Conservation (phyloP, 805 yeast species). For the Suhomyces tanzawaensis region DNA sequence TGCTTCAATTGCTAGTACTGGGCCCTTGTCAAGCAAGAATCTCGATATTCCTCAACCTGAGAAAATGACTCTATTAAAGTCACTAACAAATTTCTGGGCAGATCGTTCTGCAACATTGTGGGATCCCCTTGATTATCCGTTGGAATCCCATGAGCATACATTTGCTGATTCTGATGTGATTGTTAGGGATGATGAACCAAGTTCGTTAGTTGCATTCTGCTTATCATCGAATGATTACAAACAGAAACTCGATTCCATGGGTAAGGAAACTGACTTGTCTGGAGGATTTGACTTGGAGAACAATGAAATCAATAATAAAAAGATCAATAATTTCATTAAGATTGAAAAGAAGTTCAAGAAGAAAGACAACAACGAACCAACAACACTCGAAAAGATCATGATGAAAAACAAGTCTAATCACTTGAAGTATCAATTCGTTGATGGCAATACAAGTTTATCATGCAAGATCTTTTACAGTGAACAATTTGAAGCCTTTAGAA, state of each 20-base stretch:
- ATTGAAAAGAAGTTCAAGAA: slow-evolving; percentile 42
- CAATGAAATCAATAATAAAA: slow-evolving; percentile 31
- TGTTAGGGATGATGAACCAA: slow-evolving; percentile 94
- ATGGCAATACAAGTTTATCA: slow-evolving; percentile 72
- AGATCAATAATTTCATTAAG: slow-evolving; percentile 36
- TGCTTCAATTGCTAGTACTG: not conserved
- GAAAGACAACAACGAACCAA: slow-evolving; percentile 21
- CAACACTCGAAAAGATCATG: slow-evolving; percentile 63
- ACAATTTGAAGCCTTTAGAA: slow-evolving; percentile 91
- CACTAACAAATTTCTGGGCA: slow-evolving; percentile 93
- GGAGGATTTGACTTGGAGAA: slow-evolving; percentile 20
- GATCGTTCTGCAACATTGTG: slow-evolving; percentile 93
- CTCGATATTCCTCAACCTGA: slow-evolving; percentile 50
- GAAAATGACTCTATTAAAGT: slow-evolving; percentile 72
- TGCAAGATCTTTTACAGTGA: slow-evolving; percentile 95
- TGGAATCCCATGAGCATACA: slow-evolving; percentile 77
- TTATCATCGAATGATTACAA: slow-evolving; percentile 80
- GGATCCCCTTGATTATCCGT: slow-evolving; percentile 88
- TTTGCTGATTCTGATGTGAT: slow-evolving; percentile 93
- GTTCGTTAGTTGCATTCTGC: slow-evolving; percentile 91
- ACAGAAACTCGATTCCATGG: slow-evolving; percentile 51
- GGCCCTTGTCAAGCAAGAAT: slow-evolving; percentile 6
- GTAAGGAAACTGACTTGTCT: slow-evolving; percentile 17
- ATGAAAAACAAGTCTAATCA: slow-evolving; percentile 84
- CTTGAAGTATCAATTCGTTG: slow-evolving; percentile 86